These are phyloP conservation scores for Penicillium desertorum DNA, from an alignment of 495 filamentous ascomycete species.

Conservation along the genomic window DNA sequence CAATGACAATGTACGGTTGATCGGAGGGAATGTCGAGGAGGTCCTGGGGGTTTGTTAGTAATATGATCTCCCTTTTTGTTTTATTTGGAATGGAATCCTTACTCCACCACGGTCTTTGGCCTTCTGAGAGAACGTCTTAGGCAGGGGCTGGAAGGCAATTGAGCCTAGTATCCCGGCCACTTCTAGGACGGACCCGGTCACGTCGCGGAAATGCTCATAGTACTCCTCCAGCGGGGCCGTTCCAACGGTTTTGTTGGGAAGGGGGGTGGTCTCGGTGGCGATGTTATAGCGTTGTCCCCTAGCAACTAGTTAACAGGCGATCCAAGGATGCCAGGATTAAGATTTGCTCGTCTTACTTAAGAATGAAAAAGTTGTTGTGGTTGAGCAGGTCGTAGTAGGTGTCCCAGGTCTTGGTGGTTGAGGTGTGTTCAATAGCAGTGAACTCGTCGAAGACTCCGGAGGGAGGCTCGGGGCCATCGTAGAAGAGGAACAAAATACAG, in stretches of 20 bases:
- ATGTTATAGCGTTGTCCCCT: slow-evolving; percentile 54
- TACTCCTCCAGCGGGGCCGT: slow-evolving; percentile 45
- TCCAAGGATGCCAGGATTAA: no score
- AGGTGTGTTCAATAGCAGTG: slow-evolving; percentile 46
- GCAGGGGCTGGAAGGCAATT: slow-evolving; percentile 58
- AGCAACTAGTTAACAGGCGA: slow-evolving; percentile 10
- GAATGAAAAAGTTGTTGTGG: slow-evolving; percentile 39
- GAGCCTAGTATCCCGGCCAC: slow-evolving; percentile 51
- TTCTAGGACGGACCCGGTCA: slow-evolving; percentile 38
- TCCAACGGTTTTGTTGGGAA: slow-evolving; percentile 45
- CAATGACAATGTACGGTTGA: slow-evolving; percentile 55
- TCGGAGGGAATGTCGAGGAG: slow-evolving; percentile 52
- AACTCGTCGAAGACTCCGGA: slow-evolving; percentile 56
- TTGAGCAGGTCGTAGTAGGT: slow-evolving; percentile 52
- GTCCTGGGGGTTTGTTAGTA: slow-evolving; percentile 35
- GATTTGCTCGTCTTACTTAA: slow-evolving; percentile 28
- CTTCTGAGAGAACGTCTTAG: slow-evolving; percentile 46
- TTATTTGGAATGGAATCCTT: slow-evolving; percentile 14
- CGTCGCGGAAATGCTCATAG: slow-evolving; percentile 54
- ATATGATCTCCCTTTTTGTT: background rate
- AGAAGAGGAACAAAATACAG: slow-evolving; percentile 64
- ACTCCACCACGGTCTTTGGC: slow-evolving; percentile 50
- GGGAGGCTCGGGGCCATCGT: slow-evolving; percentile 57
- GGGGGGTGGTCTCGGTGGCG: slow-evolving; percentile 56
- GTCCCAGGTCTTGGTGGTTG: slow-evolving; percentile 52